Evolutionary conservation across 441 rosid species (phyloP).

Genomic region (Erodium moschatum): DNA sequence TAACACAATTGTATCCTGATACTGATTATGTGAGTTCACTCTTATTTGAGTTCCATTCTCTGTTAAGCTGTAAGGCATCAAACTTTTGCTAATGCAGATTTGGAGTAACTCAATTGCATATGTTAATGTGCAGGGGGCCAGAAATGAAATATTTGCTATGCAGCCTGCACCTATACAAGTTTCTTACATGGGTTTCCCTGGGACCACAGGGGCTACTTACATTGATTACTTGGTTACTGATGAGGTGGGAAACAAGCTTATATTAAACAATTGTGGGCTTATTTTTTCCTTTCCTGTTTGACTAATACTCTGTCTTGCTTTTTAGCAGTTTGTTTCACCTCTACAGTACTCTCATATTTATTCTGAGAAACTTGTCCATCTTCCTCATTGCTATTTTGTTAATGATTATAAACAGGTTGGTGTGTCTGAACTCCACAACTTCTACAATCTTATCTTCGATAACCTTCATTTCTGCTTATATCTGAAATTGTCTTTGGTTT

Average conservation of each 20-base stretch:
- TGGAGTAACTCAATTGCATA: background rate
- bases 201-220: constrained; percentile 92
- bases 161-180: constrained; percentile 96
- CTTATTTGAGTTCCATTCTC: background rate
- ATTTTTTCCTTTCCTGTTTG: constrained; percentile 19
- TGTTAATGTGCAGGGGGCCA: constrained; percentile 63
- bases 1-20: background rate
- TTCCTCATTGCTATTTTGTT: constrained; percentile 96
- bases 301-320: background rate
- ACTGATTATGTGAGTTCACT: background rate
- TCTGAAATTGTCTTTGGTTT: background rate
- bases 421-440: constrained; percentile 6
- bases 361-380: constrained; percentile 93
- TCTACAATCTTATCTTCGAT: background rate
- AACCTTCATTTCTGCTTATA: background rate
- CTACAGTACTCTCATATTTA: constrained; percentile 58
- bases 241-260: no score
- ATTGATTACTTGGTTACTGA: constrained; percentile 94
- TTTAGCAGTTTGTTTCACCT: constrained; percentile 86
- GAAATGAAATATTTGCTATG: constrained; percentile 96
- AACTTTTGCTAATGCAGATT: background rate
- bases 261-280: no score
- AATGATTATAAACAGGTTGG: constrained; percentile 93
- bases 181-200: constrained; percentile 99
- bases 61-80: background rate